A percentile compares a stretch with the other conserved stretches of the same genome.
phyloP scores from a whole-genome alignment of 1,139 yeast species.

The Oligophagozyma castellii region DNA sequence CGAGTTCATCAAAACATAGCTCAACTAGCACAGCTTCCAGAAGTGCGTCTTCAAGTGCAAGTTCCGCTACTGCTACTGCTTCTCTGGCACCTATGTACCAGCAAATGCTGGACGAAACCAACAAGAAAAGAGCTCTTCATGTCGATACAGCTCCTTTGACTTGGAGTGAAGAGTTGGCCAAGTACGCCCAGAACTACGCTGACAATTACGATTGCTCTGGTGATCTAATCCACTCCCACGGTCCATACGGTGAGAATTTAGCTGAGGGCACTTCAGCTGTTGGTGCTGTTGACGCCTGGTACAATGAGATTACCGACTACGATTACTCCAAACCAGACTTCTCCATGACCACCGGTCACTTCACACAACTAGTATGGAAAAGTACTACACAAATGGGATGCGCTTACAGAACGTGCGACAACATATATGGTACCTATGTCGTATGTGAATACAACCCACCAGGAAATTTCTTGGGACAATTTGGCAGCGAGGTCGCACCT shows the following conservation, averaged over 20 bases:
- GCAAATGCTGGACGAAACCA: constrained; percentile 38
- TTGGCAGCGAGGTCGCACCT: constrained; percentile 21
- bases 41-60: background rate
- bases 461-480: constrained; percentile 41
- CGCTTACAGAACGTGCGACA: constrained; percentile 38
- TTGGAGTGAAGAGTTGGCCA: constrained; percentile 35
- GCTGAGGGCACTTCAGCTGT: constrained; percentile 52
- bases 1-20: too few relatives aligned
- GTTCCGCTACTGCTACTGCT: background rate
- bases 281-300: constrained; percentile 75
- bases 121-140: constrained; percentile 40
- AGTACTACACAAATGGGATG: constrained; percentile 57
- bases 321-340: constrained; percentile 34
- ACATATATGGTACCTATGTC: constrained; percentile 38
- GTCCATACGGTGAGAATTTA: constrained; percentile 74
- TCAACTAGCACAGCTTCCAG: background rate
- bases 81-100: constrained; percentile 25
- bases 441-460: constrained; percentile 47
- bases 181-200: constrained; percentile 37
- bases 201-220: constrained; percentile 38
- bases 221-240: constrained; percentile 55
- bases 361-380: constrained; percentile 79
- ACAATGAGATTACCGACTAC: constrained; percentile 49
- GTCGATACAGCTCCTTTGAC: constrained; percentile 36
- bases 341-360: constrained; percentile 45